Conservation (phyloP, 2,329 filamentous ascomycete species). For the Aquanectria penicillioides region DNA sequence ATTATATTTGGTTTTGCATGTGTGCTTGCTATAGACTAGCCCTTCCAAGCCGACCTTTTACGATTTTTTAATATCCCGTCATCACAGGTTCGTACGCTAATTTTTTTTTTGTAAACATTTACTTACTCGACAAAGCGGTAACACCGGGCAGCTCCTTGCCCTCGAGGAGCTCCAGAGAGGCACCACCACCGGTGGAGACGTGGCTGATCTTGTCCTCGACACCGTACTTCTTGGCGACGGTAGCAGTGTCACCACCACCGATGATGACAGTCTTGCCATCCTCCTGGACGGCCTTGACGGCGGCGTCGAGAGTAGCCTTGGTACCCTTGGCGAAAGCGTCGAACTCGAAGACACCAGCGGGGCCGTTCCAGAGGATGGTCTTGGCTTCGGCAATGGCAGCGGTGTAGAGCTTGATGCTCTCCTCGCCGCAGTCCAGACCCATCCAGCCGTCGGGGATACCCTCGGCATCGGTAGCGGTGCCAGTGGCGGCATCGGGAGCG, state of each 20-base stretch:
- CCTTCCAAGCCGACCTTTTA: constrained; percentile 45
- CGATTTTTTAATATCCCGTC: constrained; percentile 43
- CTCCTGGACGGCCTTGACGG: constrained; percentile 78
- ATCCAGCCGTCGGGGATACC: constrained; percentile 98
- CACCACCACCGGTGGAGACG: constrained; percentile 96
- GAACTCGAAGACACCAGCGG: constrained; percentile 96
- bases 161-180: constrained; percentile 94
- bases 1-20: constrained; percentile 29
- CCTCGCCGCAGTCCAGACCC: constrained; percentile 93
- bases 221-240: constrained; percentile 95
- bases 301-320: constrained; percentile 90
- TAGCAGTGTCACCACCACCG: constrained; percentile 96
- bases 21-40: constrained; percentile 49
- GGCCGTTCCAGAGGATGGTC: constrained; percentile 99
- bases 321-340: constrained; percentile 93
- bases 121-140: constrained; percentile 84
- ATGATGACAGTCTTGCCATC: constrained; percentile 97
- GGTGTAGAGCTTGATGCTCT: constrained; percentile 90
- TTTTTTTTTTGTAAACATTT: constrained; percentile 47
- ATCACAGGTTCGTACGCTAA: constrained; percentile 39
- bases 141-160: constrained; percentile 98
- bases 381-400: constrained; percentile 86
- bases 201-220: constrained; percentile 98
- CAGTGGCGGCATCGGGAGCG: constrained; percentile 81
- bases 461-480: constrained; percentile 83